Percentiles rank a stretch among this genome's conserved stretches.
Evolutionary conservation across 2,329 filamentous ascomycete genomes (phyloP).

Genomic region (Didymella pinodella): DNA sequence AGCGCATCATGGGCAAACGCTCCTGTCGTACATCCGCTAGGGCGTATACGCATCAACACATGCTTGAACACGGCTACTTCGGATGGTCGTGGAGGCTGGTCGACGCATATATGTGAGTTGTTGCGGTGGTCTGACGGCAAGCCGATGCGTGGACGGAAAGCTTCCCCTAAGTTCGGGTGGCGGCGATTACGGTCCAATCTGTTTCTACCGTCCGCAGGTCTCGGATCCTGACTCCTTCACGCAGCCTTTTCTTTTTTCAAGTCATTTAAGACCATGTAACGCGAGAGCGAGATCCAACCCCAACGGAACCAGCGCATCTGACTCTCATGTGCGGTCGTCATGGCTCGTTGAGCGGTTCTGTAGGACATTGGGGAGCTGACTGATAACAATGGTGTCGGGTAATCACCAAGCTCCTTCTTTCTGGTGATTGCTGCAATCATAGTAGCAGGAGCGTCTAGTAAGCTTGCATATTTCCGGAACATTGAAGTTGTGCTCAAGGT

Average conservation of each 20-base stretch:
- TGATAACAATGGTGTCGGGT: constrained; percentile 69
- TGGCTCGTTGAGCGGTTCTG: constrained; percentile 78
- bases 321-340: constrained; percentile 88
- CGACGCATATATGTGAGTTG: background rate
- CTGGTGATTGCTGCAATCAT: constrained; percentile 64
- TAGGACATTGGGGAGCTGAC: constrained; percentile 71
- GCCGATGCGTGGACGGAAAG: background rate
- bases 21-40: background rate
- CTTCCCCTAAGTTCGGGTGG: background rate
- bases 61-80: background rate
- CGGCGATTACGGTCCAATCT: background rate
- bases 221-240: background rate
- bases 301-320: constrained; percentile 99
- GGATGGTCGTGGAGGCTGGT: background rate
- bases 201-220: background rate
- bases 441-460: constrained; percentile 79
- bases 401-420: constrained; percentile 61
- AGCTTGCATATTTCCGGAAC: constrained; percentile 79
- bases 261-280: constrained; percentile 97
- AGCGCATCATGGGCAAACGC: constrained; percentile 7
- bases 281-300: constrained; percentile 88
- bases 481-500: constrained; percentile 78
- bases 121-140: background rate
- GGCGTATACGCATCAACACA: background rate
- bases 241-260: constrained; percentile 66